phyloP scores from a whole-genome alignment of 805 yeast species.

The Candida lessepsii region DNA sequence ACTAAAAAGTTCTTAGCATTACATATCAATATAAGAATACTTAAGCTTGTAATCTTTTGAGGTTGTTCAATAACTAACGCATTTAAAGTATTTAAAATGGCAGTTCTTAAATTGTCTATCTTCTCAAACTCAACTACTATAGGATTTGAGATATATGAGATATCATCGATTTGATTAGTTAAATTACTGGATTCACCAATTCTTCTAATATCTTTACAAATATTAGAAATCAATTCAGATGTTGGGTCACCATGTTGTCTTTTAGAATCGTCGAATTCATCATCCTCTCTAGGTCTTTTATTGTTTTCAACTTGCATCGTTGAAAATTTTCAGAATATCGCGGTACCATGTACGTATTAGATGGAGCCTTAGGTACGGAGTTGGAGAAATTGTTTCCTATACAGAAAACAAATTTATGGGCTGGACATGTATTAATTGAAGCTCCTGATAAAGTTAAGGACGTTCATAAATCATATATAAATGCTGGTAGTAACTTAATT shows the following conservation, averaged over 20 bases:
- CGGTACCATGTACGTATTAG: slow-evolving; percentile 26
- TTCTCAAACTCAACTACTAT: slow-evolving; percentile 63
- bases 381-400: slow-evolving; percentile 47
- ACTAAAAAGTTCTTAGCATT: slow-evolving; percentile 62
- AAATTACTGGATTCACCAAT: slow-evolving; percentile 44
- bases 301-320: slow-evolving; percentile 9
- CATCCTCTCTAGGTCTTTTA: slow-evolving; percentile 19
- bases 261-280: slow-evolving; percentile 29
- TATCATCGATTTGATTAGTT: slow-evolving; percentile 42
- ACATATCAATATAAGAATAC: slow-evolving; percentile 64
- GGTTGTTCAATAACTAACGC: slow-evolving; percentile 87
- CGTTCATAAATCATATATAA: slow-evolving; percentile 51
- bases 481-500: slow-evolving; percentile 54
- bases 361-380: slow-evolving; percentile 69
- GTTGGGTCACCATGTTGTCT: slow-evolving; percentile 42
- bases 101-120: slow-evolving; percentile 57
- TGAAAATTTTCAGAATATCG: slow-evolving; percentile 4
- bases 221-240: slow-evolving; percentile 39
- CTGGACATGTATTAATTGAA: slow-evolving; percentile 50
- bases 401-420: slow-evolving; percentile 49
- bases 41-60: slow-evolving; percentile 74
- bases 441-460: slow-evolving; percentile 43
- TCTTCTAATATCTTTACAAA: slow-evolving; percentile 44
- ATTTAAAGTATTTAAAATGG: slow-evolving; percentile 59
- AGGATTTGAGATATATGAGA: slow-evolving; percentile 66